Evolutionary conservation across 2,329 filamentous ascomycete species (phyloP).

Genomic region (Beauveria scarabaeidicola): DNA sequence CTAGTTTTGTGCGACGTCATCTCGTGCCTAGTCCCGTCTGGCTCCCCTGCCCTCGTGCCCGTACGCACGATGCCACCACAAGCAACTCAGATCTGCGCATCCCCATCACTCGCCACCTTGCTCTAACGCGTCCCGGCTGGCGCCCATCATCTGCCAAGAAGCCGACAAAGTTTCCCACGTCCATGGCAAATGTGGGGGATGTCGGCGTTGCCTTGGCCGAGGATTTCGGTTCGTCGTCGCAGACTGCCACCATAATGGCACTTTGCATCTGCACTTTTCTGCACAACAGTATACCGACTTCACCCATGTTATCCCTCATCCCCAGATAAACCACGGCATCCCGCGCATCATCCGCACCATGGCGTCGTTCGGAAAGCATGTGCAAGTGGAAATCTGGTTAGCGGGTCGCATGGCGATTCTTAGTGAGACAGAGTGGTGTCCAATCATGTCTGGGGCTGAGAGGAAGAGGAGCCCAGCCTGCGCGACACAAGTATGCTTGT

Average conservation of each 20-base stretch:
- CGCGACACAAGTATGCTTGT: too few relatives aligned
- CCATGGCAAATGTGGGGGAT: neutral
- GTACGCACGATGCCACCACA: neutral
- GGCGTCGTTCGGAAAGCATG: neutral
- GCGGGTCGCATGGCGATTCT: neutral
- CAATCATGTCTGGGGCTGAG: neutral
- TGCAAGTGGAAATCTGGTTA: constrained; percentile 2
- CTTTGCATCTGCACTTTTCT: too few relatives aligned
- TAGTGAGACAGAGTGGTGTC: neutral
- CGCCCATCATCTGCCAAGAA: neutral
- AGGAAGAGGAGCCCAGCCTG: neutral
- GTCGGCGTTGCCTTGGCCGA: neutral
- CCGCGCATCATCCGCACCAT: neutral
- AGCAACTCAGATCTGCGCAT: neutral
- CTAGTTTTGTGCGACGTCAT: neutral
- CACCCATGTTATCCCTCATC: too few relatives aligned
- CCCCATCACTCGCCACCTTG: neutral
- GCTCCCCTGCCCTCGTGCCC: neutral
- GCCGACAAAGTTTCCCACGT: neutral
- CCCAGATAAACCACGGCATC: neutral
- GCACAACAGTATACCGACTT: too few relatives aligned
- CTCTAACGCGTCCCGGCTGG: neutral
- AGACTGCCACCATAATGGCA: neutral
- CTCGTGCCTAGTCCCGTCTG: neutral
- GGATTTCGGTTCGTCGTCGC: neutral